Evolutionary conservation across 2,329 filamentous ascomycete genomes (phyloP).

Genomic region (Periconia sp.): DNA sequence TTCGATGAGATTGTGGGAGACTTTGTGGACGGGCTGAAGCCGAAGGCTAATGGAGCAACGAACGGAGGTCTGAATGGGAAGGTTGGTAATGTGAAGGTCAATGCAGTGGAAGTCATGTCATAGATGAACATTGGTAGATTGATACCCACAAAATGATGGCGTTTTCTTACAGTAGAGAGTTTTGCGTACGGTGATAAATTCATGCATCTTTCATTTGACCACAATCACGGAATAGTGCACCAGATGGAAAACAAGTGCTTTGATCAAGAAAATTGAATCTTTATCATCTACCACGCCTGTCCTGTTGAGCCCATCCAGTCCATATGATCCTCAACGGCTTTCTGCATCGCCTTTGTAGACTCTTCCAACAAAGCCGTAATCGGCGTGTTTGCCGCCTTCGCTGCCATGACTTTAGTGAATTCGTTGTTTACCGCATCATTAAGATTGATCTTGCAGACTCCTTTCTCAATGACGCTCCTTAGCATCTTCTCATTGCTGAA

Average conservation of each 20-base stretch:
- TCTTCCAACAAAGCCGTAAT: slow-evolving; percentile 62
- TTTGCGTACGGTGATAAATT: neutral
- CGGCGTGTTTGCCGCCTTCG: slow-evolving; percentile 58
- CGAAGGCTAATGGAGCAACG: neutral
- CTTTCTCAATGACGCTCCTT: slow-evolving; percentile 59
- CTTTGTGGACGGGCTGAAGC: slow-evolving; percentile 25
- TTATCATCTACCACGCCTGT: slow-evolving; percentile 24
- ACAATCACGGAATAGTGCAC: too few relatives aligned
- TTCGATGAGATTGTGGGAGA: slow-evolving; percentile 50
- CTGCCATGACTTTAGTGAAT: slow-evolving; percentile 55
- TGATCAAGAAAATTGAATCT: neutral
- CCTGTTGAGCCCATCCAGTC: slow-evolving; percentile 54
- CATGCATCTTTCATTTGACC: neutral
- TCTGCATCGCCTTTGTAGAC: slow-evolving; percentile 61
- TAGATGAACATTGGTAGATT: neutral
- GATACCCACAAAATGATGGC: neutral
- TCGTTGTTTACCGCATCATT: slow-evolving; percentile 64
- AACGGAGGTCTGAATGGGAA: neutral
- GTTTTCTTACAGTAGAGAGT: neutral
- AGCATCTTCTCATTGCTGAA: slow-evolving; percentile 62
- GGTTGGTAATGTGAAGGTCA: neutral
- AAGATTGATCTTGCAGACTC: slow-evolving; percentile 64
- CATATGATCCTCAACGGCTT: slow-evolving; percentile 62
- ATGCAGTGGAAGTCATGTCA: neutral
- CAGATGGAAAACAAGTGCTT: neutral